These are phyloP conservation scores for Rhamnella rubrinervis DNA, from an alignment of 331 rosid genomes.

Conservation along the genomic window DNA sequence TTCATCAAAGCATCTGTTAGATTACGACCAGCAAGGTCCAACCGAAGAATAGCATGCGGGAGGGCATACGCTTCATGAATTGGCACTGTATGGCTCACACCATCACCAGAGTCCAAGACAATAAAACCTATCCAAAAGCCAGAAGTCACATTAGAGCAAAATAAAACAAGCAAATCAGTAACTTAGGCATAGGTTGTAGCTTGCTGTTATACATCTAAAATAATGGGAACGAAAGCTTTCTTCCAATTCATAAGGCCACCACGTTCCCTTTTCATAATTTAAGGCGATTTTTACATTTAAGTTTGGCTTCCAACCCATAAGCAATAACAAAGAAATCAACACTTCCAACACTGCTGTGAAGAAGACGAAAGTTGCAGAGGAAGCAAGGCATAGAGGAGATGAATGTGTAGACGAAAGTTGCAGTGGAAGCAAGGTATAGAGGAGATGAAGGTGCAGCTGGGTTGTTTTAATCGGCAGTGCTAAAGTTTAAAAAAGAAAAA, in stretches of 20 bases:
- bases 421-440: too few species aligned
- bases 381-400: too few species aligned
- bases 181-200: background rate
- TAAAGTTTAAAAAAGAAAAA: too few species aligned
- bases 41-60: constrained; percentile 30
- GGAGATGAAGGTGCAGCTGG: too few species aligned
- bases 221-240: background rate
- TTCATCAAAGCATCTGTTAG: constrained; percentile 29
- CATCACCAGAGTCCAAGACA: constrained; percentile 32
- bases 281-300: background rate
- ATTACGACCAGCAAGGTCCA: constrained; percentile 32
- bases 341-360: too few species aligned
- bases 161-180: background rate
- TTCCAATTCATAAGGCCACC: background rate
- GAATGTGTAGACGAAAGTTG: too few species aligned
- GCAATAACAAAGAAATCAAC: background rate
- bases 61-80: constrained; percentile 25
- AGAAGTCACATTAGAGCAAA: background rate
- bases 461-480: too few species aligned
- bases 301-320: too few species aligned
- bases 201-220: background rate
- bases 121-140: constrained; percentile 15
- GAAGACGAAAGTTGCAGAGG: too few species aligned
- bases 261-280: background rate
- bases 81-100: constrained; percentile 29